Conservation (phyloP, 2,329 filamentous ascomycete genomes). For the Diaporthe batatas region DNA sequence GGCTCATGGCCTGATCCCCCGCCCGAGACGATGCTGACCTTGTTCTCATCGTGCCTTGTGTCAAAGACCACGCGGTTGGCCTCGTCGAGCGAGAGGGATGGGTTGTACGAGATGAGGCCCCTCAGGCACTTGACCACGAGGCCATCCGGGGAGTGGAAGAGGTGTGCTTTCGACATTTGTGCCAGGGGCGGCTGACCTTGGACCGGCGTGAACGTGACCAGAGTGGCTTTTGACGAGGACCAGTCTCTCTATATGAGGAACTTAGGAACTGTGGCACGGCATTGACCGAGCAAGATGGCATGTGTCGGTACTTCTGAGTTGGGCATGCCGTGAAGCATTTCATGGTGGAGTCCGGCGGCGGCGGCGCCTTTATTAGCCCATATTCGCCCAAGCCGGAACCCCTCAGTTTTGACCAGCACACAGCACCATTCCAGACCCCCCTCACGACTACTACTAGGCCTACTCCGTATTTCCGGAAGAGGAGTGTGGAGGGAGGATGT, state of each 20-base stretch:
- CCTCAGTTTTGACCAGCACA: constrained; percentile 12
- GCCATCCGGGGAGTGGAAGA: constrained; percentile 66
- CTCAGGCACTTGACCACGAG: constrained; percentile 66
- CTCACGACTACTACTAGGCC: too few relatives aligned
- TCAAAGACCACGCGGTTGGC: constrained; percentile 66
- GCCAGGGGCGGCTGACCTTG: background rate
- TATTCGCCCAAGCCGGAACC: constrained; percentile 2
- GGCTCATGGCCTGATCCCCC: constrained; percentile 72
- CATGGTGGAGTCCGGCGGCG: background rate
- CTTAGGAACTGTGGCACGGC: background rate
- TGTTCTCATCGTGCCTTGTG: constrained; percentile 57
- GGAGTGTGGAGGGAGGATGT: background rate
- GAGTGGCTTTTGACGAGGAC: constrained; percentile 4
- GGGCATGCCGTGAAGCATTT: constrained; percentile 6
- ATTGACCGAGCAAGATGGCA: background rate
- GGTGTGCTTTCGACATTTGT: constrained; percentile 67
- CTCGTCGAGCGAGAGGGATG: constrained; percentile 63
- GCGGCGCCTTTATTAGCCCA: background rate
- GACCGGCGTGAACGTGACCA: background rate
- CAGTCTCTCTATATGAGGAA: background rate
- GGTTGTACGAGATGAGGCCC: constrained; percentile 67
- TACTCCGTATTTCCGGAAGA: too few relatives aligned
- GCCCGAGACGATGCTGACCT: constrained; percentile 66
- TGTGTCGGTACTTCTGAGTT: constrained; percentile 34
- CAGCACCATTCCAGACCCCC: too few relatives aligned